Conservation (phyloP, 2,329 filamentous ascomycete genomes). For the Exophiala dermatitidis region DNA sequence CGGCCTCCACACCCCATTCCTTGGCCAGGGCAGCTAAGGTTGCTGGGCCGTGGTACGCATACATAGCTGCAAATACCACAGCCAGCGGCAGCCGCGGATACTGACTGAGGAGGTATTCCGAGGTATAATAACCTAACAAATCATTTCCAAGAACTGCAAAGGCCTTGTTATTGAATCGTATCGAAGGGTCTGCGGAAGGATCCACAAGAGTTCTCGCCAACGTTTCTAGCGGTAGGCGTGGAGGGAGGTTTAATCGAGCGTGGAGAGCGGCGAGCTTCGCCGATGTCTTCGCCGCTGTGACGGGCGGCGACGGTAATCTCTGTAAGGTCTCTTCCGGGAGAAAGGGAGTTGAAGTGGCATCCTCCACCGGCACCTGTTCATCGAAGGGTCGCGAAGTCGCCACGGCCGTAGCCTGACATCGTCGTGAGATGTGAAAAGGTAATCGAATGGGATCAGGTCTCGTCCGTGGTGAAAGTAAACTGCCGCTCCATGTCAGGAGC, state of each 20-base stretch:
- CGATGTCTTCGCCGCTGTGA: constrained; percentile 60
- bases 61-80: constrained; percentile 80
- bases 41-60: constrained; percentile 70
- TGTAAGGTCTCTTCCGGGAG: constrained; percentile 33
- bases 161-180: constrained; percentile 80
- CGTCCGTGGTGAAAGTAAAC: constrained; percentile 43
- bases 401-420: constrained; percentile 39
- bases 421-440: constrained; percentile 33
- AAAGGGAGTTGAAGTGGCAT: constrained; percentile 29
- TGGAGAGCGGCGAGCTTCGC: constrained; percentile 90
- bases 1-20: constrained; percentile 87
- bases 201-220: constrained; percentile 82
- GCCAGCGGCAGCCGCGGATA: constrained; percentile 85
- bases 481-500: constrained; percentile 47
- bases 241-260: constrained; percentile 74
- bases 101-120: constrained; percentile 78
- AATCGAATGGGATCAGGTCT: constrained; percentile 35
- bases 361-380: constrained; percentile 27
- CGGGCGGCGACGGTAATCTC: constrained; percentile 63
- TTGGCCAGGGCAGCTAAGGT: constrained; percentile 65
- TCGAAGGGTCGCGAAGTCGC: constrained; percentile 28
- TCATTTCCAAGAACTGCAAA: constrained; percentile 74
- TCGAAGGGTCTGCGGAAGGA: constrained; percentile 69
- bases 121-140: constrained; percentile 79
- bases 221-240: constrained; percentile 74